Conservation (phyloP, 176 grass and related monocot genomes). For the Carex scoparia region DNA sequence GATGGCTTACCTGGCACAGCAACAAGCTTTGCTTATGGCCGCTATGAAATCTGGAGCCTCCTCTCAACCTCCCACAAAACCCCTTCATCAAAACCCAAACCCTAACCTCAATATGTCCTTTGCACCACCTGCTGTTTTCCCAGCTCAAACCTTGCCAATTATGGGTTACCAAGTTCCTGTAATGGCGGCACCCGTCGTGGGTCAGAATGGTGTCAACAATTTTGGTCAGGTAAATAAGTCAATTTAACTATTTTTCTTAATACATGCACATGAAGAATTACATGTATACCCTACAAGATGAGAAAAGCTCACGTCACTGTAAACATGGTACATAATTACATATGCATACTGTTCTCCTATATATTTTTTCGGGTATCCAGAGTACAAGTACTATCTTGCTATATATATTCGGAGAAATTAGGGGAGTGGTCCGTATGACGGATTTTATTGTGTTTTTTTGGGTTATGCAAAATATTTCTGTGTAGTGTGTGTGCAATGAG, state of each 20-base stretch:
- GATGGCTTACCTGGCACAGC: conserved; percentile 73
- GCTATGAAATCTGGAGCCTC: conserved; percentile 70
- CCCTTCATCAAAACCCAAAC: conserved; percentile 44
- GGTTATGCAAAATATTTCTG: background rate
- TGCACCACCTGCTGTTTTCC: conserved; percentile 34
- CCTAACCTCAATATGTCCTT: conserved; percentile 21
- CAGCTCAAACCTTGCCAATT: conserved; percentile 56
- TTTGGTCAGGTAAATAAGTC: conserved; percentile 29
- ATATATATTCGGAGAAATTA: background rate
- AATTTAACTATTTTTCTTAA: background rate
- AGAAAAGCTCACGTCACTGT: background rate
- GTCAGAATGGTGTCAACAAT: conserved; percentile 47
- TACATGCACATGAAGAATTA: background rate
- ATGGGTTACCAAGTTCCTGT: conserved; percentile 60
- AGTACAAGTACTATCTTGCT: background rate
- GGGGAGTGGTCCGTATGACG: too few relatives aligned
- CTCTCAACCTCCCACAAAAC: conserved; percentile 33
- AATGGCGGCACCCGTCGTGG: conserved; percentile 25
- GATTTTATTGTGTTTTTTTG: too few relatives aligned
- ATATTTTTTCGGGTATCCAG: background rate
- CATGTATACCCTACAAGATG: background rate
- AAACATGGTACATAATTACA: background rate
- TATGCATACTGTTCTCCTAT: background rate
- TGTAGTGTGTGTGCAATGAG: background rate
- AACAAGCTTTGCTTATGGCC: conserved; percentile 89